A percentile compares a stretch with the other conserved stretches of the same genome.
These are phyloP conservation scores for Fagopyrum esculentum DNA, from an alignment of 148 eudicot species.

Conservation along the genomic window DNA sequence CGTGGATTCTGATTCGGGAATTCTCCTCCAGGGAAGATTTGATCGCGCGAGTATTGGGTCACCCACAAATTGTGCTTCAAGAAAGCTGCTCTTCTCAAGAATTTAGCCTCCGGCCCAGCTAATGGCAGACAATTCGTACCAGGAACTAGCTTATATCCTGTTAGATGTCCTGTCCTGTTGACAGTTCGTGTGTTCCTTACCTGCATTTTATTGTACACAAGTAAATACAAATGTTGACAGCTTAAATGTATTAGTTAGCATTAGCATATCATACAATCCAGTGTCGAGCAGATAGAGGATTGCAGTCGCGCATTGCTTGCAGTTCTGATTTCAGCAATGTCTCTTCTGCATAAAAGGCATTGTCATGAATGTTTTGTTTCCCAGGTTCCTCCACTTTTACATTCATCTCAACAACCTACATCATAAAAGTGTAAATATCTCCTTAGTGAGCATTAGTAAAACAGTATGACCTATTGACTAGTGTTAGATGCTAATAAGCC, in stretches of 20 bases:
- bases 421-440: not conserved
- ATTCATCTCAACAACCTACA: conserved; percentile 88
- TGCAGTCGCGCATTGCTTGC: conserved; percentile 88
- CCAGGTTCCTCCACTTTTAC: conserved; percentile 92
- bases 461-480: not conserved
- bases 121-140: conserved; percentile 86
- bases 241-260: not conserved
- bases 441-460: too few relatives aligned
- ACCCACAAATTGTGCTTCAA: conserved; percentile 98
- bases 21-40: conserved; percentile 93
- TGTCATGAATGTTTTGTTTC: conserved; percentile 73
- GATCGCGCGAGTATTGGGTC: conserved; percentile 61
- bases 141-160: conserved; percentile 90
- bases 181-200: conserved; percentile 89
- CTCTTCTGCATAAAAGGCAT: conserved; percentile 94
- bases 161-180: conserved; percentile 88
- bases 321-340: conserved; percentile 72
- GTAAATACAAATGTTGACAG: not conserved
- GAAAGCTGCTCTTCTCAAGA: conserved; percentile 89
- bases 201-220: conserved; percentile 24
- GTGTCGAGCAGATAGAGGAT: conserved; percentile 91
- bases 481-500: too few relatives aligned
- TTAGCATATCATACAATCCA: conserved; percentile 71
- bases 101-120: conserved; percentile 87
- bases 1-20: conserved; percentile 99